phyloP scores from a whole-genome alignment of 257 asterid genomes.

The Solanum tacnaense region DNA sequence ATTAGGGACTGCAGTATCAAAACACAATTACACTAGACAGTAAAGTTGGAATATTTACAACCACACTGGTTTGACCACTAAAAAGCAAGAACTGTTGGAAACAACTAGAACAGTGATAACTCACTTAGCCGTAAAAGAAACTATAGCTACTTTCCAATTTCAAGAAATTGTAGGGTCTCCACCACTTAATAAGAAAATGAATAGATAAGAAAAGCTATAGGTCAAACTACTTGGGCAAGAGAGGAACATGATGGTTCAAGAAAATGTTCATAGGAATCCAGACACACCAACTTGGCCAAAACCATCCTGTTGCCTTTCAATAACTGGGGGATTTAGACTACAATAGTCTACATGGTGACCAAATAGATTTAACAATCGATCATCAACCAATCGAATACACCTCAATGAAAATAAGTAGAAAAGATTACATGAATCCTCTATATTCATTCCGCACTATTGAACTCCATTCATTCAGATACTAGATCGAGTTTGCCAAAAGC shows the following conservation, averaged over 20 bases:
- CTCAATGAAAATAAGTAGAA: not conserved
- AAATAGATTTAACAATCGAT: not conserved
- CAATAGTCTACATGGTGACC: not conserved
- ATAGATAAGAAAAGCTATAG: not conserved
- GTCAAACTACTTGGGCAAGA: not conserved
- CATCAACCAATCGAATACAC: not conserved
- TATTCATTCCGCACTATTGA: not conserved
- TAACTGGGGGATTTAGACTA: not conserved
- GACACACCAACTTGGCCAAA: not conserved
- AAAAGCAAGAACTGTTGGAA: not conserved
- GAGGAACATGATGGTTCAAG: not conserved
- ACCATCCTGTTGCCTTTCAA: not conserved
- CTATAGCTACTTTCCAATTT: not conserved
- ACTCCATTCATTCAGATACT: not conserved
- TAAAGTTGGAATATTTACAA: not conserved
- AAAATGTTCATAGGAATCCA: not conserved
- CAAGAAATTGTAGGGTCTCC: not conserved
- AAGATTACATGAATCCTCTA: not conserved
- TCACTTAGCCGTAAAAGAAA: not conserved
- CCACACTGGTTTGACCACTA: not conserved
- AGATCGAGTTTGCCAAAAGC: not conserved
- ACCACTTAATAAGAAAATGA: not conserved
- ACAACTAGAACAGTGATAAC: not conserved
- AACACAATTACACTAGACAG: not conserved
- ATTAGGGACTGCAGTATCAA: not conserved